Percentiles rank a stretch among this genome's conserved stretches.
Conservation (phyloP, 257 asterid genomes). For the Solanum bulbocastanum region DNA sequence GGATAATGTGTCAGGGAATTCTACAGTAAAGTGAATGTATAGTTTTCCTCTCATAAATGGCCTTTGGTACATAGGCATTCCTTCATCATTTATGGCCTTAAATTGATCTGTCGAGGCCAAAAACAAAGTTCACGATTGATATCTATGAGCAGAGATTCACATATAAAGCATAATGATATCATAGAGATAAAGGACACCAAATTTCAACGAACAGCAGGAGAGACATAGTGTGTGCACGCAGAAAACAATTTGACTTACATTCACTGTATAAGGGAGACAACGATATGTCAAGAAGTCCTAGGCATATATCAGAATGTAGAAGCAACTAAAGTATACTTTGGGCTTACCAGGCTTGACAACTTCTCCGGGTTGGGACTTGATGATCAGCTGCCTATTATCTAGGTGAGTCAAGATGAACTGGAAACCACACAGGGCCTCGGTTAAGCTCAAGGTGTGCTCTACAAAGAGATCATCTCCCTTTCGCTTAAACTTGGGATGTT, state of each 20-base stretch:
- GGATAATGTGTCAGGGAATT: slow-evolving; percentile 13
- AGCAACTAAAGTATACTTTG: background rate
- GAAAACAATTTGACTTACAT: background rate
- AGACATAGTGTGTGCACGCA: background rate
- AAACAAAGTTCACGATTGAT: background rate
- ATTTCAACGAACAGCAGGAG: background rate
- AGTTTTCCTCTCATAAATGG: slow-evolving; percentile 25
- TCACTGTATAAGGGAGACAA: background rate
- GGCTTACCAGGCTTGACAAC: slow-evolving; percentile 33
- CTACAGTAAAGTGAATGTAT: slow-evolving; percentile 20
- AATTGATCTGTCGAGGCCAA: slow-evolving; percentile 5
- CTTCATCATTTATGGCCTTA: slow-evolving; percentile 24
- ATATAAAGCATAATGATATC: background rate
- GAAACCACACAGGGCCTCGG: slow-evolving; percentile 40
- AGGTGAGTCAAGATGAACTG: slow-evolving; percentile 31
- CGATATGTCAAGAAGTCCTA: background rate
- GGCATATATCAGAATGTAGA: background rate
- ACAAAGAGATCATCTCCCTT: slow-evolving; percentile 18
- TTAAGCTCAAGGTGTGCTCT: slow-evolving; percentile 24
- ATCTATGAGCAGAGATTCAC: background rate
- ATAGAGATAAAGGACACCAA: background rate
- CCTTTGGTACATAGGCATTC: slow-evolving; percentile 21
- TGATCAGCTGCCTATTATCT: slow-evolving; percentile 27
- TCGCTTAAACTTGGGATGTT: slow-evolving; percentile 16
- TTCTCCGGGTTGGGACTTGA: slow-evolving; percentile 33